These are phyloP conservation scores for Fusarium clavum DNA, from an alignment of 2,329 filamentous ascomycete genomes.

Conservation along the genomic window DNA sequence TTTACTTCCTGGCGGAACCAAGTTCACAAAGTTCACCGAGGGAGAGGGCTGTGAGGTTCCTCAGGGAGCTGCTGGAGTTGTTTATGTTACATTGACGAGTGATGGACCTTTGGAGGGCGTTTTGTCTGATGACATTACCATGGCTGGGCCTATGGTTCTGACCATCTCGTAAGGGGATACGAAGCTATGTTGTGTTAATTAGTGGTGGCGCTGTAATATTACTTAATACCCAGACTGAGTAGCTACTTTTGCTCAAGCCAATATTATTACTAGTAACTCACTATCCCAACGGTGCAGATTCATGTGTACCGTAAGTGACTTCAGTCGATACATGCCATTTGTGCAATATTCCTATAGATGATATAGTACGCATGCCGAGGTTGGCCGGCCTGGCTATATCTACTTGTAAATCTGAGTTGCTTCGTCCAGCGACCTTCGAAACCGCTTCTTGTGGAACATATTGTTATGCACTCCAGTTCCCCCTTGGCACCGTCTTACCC, in stretches of 20 bases:
- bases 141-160: constrained; percentile 73
- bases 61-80: constrained; percentile 70
- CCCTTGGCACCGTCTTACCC: constrained; percentile 3
- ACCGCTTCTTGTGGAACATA: constrained; percentile 11
- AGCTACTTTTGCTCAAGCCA: constrained; percentile 25
- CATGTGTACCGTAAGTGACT: neutral
- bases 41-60: constrained; percentile 70
- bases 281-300: neutral
- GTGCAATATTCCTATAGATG: constrained; percentile 14
- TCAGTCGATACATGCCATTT: constrained; percentile 2
- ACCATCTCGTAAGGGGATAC: constrained; percentile 54
- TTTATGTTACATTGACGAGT: constrained; percentile 75
- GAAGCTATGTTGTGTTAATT: neutral
- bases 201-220: constrained; percentile 20
- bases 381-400: constrained; percentile 17
- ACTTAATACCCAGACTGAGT: constrained; percentile 22
- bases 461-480: neutral
- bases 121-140: constrained; percentile 70
- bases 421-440: constrained; percentile 12
- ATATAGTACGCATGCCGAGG: constrained; percentile 29
- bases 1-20: constrained; percentile 65
- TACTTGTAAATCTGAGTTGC: constrained; percentile 15
- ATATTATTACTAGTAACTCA: constrained; percentile 26
- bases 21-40: constrained; percentile 67
- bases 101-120: constrained; percentile 61